Evolutionary conservation across 495 filamentous ascomycete species (phyloP).

Genomic region (Penicillium cataractarum): DNA sequence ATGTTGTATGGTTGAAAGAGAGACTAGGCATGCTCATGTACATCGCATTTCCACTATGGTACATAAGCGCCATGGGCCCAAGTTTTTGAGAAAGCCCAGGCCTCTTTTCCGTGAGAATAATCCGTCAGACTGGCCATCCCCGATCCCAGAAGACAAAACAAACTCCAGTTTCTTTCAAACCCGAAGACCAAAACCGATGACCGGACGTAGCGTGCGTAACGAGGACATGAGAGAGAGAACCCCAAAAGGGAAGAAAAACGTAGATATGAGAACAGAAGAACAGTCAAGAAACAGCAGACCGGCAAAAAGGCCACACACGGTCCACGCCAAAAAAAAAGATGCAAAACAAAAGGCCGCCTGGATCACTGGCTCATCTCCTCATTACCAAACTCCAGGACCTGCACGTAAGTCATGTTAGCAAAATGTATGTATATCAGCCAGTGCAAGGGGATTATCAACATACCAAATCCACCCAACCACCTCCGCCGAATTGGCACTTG

Average conservation of each 20-base stretch:
- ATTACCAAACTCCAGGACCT: slow-evolving; percentile 40
- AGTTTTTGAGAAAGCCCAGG: slow-evolving; percentile 12
- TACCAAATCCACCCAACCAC: slow-evolving; percentile 73
- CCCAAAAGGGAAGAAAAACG: slow-evolving; percentile 16
- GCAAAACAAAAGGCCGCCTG: slow-evolving; percentile 18
- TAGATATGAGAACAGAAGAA: slow-evolving; percentile 10
- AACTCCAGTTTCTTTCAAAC: slow-evolving; percentile 36
- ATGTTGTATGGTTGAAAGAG: background rate
- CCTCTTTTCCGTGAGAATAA: slow-evolving; percentile 22
- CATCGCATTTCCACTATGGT: slow-evolving; percentile 33
- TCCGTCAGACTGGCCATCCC: slow-evolving; percentile 25
- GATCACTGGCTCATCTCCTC: slow-evolving; percentile 23
- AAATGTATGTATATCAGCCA: background rate
- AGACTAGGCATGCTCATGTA: slow-evolving; percentile 22
- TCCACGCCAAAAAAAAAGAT: slow-evolving; percentile 30
- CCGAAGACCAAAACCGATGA: slow-evolving; percentile 32
- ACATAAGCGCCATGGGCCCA: slow-evolving; percentile 27
- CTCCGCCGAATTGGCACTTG: slow-evolving; percentile 69
- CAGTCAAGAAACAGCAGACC: slow-evolving; percentile 12
- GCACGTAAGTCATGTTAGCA: slow-evolving; percentile 14
- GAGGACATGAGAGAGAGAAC: slow-evolving; percentile 25
- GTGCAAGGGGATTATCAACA: slow-evolving; percentile 10
- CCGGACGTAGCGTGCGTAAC: slow-evolving; percentile 31
- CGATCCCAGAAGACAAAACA: slow-evolving; percentile 20
- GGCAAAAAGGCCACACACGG: slow-evolving; percentile 19